Percentiles rank a stretch among this genome's conserved stretches.
These are phyloP conservation scores for Rhynchosporium agropyri DNA, from an alignment of 2,329 filamentous ascomycete genomes.

Conservation along the genomic window DNA sequence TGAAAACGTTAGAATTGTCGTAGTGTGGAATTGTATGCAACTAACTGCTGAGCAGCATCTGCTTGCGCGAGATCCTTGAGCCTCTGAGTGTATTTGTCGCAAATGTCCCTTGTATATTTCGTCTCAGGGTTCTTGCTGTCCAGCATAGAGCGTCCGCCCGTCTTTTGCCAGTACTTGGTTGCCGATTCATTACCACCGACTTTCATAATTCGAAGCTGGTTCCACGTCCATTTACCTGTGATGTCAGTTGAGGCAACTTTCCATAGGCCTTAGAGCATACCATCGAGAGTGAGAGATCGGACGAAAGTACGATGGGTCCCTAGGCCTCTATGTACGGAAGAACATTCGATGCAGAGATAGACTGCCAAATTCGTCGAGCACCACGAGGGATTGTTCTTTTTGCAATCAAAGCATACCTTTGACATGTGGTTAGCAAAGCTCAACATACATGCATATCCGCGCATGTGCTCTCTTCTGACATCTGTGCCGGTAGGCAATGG, in stretches of 20 bases:
- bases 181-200: conserved; percentile 97
- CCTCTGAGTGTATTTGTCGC: conserved; percentile 3
- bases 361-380: conserved; percentile 96
- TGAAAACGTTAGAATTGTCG: neutral
- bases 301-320: conserved; percentile 99
- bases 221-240: conserved; percentile 90
- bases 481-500: neutral
- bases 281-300: conserved; percentile 95
- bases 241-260: conserved; percentile 32
- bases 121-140: conserved; percentile 96
- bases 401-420: conserved; percentile 97
- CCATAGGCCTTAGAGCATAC: conserved; percentile 56
- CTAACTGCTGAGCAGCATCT: conserved; percentile 11
- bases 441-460: neutral
- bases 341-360: conserved; percentile 97
- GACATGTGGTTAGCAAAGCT: neutral
- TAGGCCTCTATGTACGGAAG: conserved; percentile 93
- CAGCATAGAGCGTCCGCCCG: conserved; percentile 90
- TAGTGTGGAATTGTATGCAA: neutral
- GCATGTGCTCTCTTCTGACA: neutral
- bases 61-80: conserved; percentile 9
- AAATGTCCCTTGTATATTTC: conserved; percentile 78
- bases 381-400: conserved; percentile 97
- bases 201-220: conserved; percentile 96
- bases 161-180: conserved; percentile 96